A percentile compares a stretch with the other conserved stretches of the same genome.
These are phyloP conservation scores for Sparassis latifolia DNA, from an alignment of 1,284 basidiomycete species.

Conservation along the genomic window DNA sequence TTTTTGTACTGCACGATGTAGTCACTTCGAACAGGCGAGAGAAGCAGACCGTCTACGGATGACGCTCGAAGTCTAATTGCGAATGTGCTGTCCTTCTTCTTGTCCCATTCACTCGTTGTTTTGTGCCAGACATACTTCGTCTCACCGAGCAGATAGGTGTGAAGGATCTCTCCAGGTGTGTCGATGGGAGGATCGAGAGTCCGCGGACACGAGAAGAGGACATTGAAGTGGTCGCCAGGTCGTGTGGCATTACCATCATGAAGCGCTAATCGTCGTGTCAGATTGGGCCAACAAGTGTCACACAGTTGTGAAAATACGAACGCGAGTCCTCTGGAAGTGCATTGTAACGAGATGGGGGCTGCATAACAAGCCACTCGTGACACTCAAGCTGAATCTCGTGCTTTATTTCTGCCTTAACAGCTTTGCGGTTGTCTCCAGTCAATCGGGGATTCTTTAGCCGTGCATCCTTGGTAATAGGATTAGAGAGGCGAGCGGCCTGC, in stretches of 20 bases:
- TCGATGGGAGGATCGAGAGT: constrained; percentile 25
- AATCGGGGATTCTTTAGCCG: constrained; percentile 4
- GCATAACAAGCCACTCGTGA: constrained; percentile 18
- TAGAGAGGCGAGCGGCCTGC: constrained; percentile 3
- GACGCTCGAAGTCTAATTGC: constrained; percentile 8
- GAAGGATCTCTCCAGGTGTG: constrained; percentile 30
- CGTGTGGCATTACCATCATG: not conserved
- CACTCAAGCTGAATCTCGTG: constrained; percentile 17
- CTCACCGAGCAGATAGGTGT: constrained; percentile 28
- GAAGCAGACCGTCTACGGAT: constrained; percentile 10
- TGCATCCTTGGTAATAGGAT: constrained; percentile 2
- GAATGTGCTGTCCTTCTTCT: constrained; percentile 5
- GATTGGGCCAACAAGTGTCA: not conserved
- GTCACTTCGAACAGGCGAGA: constrained; percentile 13
- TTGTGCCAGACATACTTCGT: constrained; percentile 33
- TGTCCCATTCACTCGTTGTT: constrained; percentile 12
- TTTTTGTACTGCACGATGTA: constrained; percentile 21
- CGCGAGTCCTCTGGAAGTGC: constrained; percentile 11
- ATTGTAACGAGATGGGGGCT: constrained; percentile 16
- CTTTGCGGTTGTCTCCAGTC: constrained; percentile 9
- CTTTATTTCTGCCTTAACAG: constrained; percentile 12
- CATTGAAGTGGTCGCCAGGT: not conserved
- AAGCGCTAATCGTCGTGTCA: not conserved
- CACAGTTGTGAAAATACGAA: constrained; percentile 6
- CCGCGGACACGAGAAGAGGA: not conserved